A percentile compares a stretch with the other conserved stretches of the same genome.
Conservation (phyloP, 2,329 filamentous ascomycete species). For the Ceratocystis cacaofunesta region DNA sequence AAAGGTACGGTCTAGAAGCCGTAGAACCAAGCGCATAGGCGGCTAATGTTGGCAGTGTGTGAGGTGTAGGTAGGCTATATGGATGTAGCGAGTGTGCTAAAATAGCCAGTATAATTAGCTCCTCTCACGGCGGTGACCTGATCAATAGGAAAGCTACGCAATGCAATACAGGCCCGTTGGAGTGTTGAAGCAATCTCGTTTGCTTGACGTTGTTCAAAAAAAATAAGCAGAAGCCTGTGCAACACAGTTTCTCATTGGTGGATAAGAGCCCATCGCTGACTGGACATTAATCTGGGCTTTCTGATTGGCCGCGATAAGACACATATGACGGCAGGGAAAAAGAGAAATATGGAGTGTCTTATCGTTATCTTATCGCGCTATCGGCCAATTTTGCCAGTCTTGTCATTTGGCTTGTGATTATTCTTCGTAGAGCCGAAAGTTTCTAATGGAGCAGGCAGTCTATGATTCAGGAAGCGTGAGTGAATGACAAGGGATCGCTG, state of each 20-base stretch:
- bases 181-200: no score
- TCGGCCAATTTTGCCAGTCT: background rate
- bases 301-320: conserved; percentile 10
- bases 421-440: background rate
- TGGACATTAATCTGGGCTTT: background rate
- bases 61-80: background rate
- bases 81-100: background rate
- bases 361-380: conserved; percentile 6
- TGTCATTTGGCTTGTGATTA: background rate
- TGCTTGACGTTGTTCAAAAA: background rate
- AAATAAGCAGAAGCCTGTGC: background rate
- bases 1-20: conserved; percentile 1
- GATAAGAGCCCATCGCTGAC: background rate
- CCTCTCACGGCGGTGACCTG: background rate
- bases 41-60: background rate
- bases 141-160: no score
- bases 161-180: no score
- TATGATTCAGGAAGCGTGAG: background rate
- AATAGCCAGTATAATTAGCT: background rate
- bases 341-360: background rate
- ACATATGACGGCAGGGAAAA: background rate
- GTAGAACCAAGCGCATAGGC: conserved; percentile 8
- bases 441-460: background rate
- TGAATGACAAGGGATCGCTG: background rate
- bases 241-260: background rate